Conservation (phyloP, 352 stramenopile species). For the Globisporangium takayamanum region DNA sequence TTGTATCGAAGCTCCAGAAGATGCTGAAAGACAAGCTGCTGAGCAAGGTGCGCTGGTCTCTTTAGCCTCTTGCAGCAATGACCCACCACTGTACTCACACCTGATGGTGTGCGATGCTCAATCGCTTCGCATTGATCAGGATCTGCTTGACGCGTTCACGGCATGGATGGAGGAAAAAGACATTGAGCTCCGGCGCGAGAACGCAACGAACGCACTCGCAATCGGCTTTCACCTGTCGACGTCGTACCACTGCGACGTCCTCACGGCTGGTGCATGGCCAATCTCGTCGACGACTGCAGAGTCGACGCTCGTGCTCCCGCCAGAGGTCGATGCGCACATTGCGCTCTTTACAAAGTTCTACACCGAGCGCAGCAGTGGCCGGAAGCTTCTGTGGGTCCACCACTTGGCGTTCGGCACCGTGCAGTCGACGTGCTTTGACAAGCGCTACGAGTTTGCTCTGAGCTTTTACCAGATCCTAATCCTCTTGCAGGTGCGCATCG, state of each 20-base stretch:
- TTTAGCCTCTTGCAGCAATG: neutral
- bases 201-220: constrained; percentile 26
- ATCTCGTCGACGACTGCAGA: constrained; percentile 62
- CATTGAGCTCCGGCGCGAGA: constrained; percentile 29
- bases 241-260: constrained; percentile 68
- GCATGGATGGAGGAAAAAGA: constrained; percentile 70
- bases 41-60: constrained; percentile 48
- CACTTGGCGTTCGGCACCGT: constrained; percentile 70
- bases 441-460: constrained; percentile 72
- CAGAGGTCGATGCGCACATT: constrained; percentile 46
- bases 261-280: constrained; percentile 79
- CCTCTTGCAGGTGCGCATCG: constrained; percentile 45
- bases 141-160: constrained; percentile 57
- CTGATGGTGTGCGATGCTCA: neutral
- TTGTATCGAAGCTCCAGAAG: constrained; percentile 86
- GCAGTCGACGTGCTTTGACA: constrained; percentile 60
- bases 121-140: constrained; percentile 22
- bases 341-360: constrained; percentile 82
- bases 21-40: constrained; percentile 85
- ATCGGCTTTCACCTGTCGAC: constrained; percentile 55
- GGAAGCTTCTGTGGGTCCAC: constrained; percentile 79
- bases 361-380: constrained; percentile 59
- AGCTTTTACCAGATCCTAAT: constrained; percentile 86
- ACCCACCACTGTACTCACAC: neutral
- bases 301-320: constrained; percentile 48